Conservation (phyloP, 2,329 filamentous ascomycete species). For the Aspergillus novofumigatus region DNA sequence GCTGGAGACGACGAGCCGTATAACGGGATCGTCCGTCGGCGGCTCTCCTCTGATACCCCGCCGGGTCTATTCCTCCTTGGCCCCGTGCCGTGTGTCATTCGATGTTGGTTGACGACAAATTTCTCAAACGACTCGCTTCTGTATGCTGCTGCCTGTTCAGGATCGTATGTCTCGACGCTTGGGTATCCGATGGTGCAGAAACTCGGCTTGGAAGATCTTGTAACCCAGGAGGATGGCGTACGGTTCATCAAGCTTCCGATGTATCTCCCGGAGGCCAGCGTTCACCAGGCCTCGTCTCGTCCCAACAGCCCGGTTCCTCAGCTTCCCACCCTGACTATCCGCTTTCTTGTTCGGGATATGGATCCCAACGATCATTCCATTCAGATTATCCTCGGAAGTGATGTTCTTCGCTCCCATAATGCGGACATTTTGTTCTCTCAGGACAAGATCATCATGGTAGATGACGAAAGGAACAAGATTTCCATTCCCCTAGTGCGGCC, state of each 20-base stretch:
- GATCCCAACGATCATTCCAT: conserved; percentile 55
- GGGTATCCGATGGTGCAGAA: conserved; percentile 70
- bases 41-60: conserved; percentile 73
- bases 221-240: conserved; percentile 62
- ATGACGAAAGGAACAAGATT: conserved; percentile 80
- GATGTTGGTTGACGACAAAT: conserved; percentile 88
- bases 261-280: conserved; percentile 86
- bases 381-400: conserved; percentile 85
- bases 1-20: conserved; percentile 65
- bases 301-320: conserved; percentile 70
- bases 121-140: conserved; percentile 86
- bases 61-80: conserved; percentile 82
- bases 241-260: conserved; percentile 72
- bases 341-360: conserved; percentile 67
- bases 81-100: conserved; percentile 86
- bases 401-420: conserved; percentile 77
- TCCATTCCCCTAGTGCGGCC: conserved; percentile 89
- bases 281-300: conserved; percentile 66
- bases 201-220: conserved; percentile 64
- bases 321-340: conserved; percentile 74
- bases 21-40: conserved; percentile 58
- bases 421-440: conserved; percentile 90
- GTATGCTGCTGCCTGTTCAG: conserved; percentile 89
- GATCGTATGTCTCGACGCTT: conserved; percentile 82
- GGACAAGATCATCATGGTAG: conserved; percentile 81